Evolutionary conservation across 495 filamentous ascomycete genomes (phyloP).

Genomic region (Tuber aestivum): DNA sequence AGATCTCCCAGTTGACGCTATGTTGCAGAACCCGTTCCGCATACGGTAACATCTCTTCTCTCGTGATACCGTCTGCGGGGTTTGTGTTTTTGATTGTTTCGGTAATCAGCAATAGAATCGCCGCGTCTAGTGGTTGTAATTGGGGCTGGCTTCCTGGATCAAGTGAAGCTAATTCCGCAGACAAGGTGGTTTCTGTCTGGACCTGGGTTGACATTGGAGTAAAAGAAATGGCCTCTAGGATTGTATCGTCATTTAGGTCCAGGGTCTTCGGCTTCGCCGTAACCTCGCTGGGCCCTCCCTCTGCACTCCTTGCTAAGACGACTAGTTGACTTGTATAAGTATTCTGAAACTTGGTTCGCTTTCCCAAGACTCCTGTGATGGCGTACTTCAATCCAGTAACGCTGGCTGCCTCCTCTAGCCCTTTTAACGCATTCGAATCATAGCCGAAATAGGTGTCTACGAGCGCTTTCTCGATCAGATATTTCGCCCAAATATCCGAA

Average conservation of each 20-base stretch:
- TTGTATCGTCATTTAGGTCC: constrained; percentile 82
- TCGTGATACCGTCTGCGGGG: constrained; percentile 74
- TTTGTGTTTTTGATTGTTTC: constrained; percentile 85
- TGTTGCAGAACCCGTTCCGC: constrained; percentile 81
- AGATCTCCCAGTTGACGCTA: constrained; percentile 96
- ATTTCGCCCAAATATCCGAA: constrained; percentile 50
- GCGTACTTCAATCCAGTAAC: constrained; percentile 70
- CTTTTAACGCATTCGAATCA: constrained; percentile 65
- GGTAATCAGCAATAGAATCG: constrained; percentile 72
- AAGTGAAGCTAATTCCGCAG: constrained; percentile 56
- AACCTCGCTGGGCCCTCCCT: constrained; percentile 10
- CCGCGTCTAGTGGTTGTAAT: constrained; percentile 71
- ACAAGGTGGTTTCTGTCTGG: constrained; percentile 48
- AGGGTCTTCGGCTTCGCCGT: constrained; percentile 56
- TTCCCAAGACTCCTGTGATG: constrained; percentile 78
- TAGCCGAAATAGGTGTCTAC: constrained; percentile 81
- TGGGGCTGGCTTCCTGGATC: constrained; percentile 75
- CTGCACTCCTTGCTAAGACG: constrained; percentile 72
- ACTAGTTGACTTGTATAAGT: constrained; percentile 85
- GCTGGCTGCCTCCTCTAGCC: constrained; percentile 60
- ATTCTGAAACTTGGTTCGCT: constrained; percentile 87
- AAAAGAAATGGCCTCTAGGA: constrained; percentile 82
- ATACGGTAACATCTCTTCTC: constrained; percentile 88
- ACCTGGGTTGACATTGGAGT: constrained; percentile 47
- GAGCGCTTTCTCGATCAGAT: constrained; percentile 71